Base-by-base conservation (phyloP, 1,139 yeast genomes). In the Blastobotrys arbuscula region DNA sequence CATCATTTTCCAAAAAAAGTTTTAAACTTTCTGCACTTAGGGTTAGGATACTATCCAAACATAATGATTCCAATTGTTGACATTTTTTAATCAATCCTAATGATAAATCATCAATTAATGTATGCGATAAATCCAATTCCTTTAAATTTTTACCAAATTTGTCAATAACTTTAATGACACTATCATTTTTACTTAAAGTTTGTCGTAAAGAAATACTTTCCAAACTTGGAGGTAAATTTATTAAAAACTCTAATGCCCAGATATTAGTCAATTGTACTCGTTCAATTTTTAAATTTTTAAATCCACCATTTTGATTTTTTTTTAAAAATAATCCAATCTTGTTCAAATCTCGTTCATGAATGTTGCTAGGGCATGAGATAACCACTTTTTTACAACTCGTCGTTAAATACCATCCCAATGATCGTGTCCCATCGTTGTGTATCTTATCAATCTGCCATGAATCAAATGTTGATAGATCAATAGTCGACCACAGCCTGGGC, bases 101-200 rank as follows among this genome's bases (percentile, higher is more conserved):
- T 3, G 48, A 47, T 15, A 45, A 19, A 33, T 52, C 56, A 13
- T 50, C 50, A 19, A 52, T 40, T 24, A 41, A 31, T 28, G 54
- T 52, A 36, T 52, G 50, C 3, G 51, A 44, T 13, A 53, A 41
- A 33, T 53, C 56, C 28, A 53, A 42, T 16, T 33, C 40, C 16
- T 44, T 28, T 23, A 53, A 42, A 4, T 21, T 19, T 6, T 43
- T 42, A 19, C 46, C 45, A 26, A 47, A 46, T 10, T 21, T 38
- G 15, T 24, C 34, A 36, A 44, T 26, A 31, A 53, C 31, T 34
- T 24, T 13, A n/a, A 30, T 35, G 8, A 51, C 48, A 16, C 43
- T 35, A 3, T 37, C 39, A 12, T 53, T 38, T 6, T 45, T 36
- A 26, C 45, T 31, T 33, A 53, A 36, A 6, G 55, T 53, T 45